Evolutionary conservation across 805 yeast genomes (phyloP).

Genomic region (Metschnikowia lunata): DNA sequence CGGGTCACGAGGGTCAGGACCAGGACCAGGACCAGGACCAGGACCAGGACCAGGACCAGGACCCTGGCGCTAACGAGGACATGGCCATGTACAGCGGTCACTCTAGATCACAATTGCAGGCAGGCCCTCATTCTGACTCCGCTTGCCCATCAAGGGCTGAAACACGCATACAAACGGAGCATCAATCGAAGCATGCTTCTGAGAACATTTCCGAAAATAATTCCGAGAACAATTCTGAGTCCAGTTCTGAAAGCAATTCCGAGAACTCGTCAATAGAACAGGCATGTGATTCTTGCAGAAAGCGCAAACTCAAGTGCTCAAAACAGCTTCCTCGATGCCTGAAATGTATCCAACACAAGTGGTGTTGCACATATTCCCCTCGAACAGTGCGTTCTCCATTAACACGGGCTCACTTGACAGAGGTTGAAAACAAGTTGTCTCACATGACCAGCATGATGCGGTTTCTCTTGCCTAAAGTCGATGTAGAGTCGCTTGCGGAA

Average conservation of each 20-base stretch:
- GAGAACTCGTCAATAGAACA: slow-evolving; percentile 40
- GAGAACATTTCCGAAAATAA: neutral
- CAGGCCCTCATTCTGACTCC: neutral
- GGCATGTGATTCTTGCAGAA: slow-evolving; percentile 81
- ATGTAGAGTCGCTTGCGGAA: slow-evolving; percentile 19
- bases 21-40: no score
- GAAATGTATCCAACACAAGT: slow-evolving; percentile 65
- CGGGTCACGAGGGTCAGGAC: neutral
- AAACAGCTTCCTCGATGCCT: slow-evolving; percentile 73
- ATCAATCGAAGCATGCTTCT: neutral
- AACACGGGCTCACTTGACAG: slow-evolving; percentile 75
- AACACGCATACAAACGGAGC: neutral
- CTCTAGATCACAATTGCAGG: neutral
- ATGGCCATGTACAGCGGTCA: neutral
- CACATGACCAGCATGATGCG: slow-evolving; percentile 28
- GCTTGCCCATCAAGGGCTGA: neutral
- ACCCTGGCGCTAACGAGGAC: neutral
- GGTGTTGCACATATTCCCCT: slow-evolving; percentile 80
- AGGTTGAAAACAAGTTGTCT: slow-evolving; percentile 52
- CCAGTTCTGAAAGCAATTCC: neutral
- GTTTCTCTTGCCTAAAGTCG: slow-evolving; percentile 28
- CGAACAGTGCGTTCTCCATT: slow-evolving; percentile 73
- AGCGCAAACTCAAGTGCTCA: slow-evolving; percentile 74
- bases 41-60: neutral
- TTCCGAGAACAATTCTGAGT: neutral